These are phyloP conservation scores for Colletotrichum orbiculare DNA, from an alignment of 2,329 filamentous ascomycete genomes.

Conservation along the genomic window DNA sequence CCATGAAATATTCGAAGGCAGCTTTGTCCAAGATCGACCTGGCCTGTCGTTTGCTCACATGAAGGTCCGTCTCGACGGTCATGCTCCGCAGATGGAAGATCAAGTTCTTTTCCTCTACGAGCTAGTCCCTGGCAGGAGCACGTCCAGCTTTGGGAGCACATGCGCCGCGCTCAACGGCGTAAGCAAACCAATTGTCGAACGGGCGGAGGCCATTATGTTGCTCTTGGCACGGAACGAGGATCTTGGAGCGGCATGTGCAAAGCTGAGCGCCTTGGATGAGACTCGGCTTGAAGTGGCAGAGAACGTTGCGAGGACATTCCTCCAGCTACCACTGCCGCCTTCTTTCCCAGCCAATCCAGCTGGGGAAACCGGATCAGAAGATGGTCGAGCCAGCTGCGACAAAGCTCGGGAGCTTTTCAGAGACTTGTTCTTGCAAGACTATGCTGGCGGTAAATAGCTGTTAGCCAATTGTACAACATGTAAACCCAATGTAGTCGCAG, in stretches of 20 bases:
- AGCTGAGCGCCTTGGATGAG: slow-evolving; percentile 72
- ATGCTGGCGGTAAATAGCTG: no score
- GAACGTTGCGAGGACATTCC: slow-evolving; percentile 66
- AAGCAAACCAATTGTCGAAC: slow-evolving; percentile 74
- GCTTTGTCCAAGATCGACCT: slow-evolving; percentile 62
- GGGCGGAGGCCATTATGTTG: slow-evolving; percentile 79
- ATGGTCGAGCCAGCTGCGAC: neutral
- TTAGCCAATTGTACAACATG: no score
- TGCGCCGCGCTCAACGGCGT: slow-evolving; percentile 92
- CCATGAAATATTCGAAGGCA: slow-evolving; percentile 78
- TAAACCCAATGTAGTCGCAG: no score
- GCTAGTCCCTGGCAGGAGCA: slow-evolving; percentile 73
- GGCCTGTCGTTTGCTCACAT: slow-evolving; percentile 74
- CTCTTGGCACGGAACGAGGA: slow-evolving; percentile 80
- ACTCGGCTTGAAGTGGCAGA: slow-evolving; percentile 76
- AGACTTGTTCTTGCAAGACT: no score
- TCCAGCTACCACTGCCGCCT: slow-evolving; percentile 44
- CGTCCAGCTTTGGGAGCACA: slow-evolving; percentile 84
- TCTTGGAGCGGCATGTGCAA: slow-evolving; percentile 77
- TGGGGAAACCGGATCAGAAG: neutral
- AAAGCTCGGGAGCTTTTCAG: no score
- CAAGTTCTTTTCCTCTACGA: slow-evolving; percentile 82
- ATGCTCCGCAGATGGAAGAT: slow-evolving; percentile 63
- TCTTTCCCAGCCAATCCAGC: neutral
- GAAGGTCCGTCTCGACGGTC: slow-evolving; percentile 71